Conservation (phyloP, 257 asterid genomes). For the Lycium ferocissimum region DNA sequence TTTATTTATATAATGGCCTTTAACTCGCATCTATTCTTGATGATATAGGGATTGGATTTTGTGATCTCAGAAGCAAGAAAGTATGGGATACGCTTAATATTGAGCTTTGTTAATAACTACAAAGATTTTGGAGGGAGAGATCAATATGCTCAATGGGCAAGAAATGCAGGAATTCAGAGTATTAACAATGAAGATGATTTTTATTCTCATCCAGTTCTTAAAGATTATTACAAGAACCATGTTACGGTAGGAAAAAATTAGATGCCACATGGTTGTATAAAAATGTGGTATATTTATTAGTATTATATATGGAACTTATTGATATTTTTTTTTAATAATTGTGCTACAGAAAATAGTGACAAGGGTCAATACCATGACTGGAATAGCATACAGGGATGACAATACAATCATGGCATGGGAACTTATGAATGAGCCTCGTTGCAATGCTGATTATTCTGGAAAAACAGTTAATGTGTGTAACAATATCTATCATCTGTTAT, state of each 20-base stretch:
- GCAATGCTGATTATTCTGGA: constrained; percentile 57
- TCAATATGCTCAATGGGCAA: constrained; percentile 58
- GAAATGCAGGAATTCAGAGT: constrained; percentile 43
- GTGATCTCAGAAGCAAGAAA: constrained; percentile 57
- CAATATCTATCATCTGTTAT: background rate
- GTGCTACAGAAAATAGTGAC: constrained; percentile 43
- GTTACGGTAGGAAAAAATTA: constrained; percentile 34
- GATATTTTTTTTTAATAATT: background rate
- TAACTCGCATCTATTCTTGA: background rate
- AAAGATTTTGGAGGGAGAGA: constrained; percentile 60
- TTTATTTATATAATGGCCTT: background rate
- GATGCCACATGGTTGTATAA: background rate
- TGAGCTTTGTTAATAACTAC: constrained; percentile 55
- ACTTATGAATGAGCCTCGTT: constrained; percentile 64
- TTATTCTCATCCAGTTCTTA: constrained; percentile 46
- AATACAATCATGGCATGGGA: constrained; percentile 69
- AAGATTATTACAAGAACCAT: constrained; percentile 53
- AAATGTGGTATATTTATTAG: background rate
- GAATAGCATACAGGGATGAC: constrained; percentile 52
- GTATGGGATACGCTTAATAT: constrained; percentile 43
- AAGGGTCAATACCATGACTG: constrained; percentile 52
- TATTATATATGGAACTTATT: background rate
- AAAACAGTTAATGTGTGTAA: constrained; percentile 45
- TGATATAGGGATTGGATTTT: constrained; percentile 57
- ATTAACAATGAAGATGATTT: constrained; percentile 52